A percentile compares a stretch with the other conserved stretches of the same genome.
phyloP scores from a whole-genome alignment of 1,139 yeast genomes.

The Wickerhamiella infanticola region DNA sequence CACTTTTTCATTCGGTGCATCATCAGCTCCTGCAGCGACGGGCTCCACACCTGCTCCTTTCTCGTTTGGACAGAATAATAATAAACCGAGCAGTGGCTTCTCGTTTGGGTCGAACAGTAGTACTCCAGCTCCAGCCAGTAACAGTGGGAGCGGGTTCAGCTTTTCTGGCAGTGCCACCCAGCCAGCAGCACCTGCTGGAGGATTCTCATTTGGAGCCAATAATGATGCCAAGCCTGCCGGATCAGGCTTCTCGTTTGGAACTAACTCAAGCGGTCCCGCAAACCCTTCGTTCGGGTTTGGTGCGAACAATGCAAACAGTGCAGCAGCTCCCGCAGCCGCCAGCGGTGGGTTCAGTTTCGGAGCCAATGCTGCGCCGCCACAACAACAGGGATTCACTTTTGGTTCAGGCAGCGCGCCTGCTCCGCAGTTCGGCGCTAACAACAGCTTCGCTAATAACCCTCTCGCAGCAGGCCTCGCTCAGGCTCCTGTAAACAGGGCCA shows the following conservation, averaged over 20 bases:
- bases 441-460: background rate
- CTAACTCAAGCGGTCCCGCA: background rate
- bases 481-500: background rate
- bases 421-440: background rate
- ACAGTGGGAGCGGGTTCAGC: background rate
- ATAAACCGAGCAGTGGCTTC: no score
- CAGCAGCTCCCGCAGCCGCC: background rate
- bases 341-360: background rate
- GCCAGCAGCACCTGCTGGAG: background rate
- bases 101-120: no score
- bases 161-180: background rate
- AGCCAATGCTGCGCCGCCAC: background rate
- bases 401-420: background rate
- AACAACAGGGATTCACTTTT: background rate
- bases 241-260: slow-evolving; percentile 1
- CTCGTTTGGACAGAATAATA: background rate
- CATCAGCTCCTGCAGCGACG: background rate
- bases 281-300: background rate
- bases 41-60: background rate
- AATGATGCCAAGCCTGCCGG: background rate
- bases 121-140: no score
- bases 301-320: background rate
- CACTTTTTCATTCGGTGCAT: no score
- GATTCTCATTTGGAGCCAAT: background rate
- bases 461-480: background rate